Conservation (phyloP, 208 protist genomes). For the Leishmania arabica region DNA sequence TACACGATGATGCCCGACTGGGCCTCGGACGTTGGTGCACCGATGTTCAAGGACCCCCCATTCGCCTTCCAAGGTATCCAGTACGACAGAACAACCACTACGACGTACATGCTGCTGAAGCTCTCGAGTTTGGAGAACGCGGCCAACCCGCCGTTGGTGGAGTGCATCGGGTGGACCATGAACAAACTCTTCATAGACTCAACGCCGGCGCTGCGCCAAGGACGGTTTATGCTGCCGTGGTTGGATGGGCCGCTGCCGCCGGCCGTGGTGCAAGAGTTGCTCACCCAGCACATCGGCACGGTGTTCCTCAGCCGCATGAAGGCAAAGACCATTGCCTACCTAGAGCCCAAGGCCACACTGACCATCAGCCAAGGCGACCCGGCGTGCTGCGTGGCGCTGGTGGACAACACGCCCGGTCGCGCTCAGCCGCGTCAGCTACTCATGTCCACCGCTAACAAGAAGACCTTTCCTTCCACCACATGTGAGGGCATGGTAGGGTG, state of each 20-base stretch:
- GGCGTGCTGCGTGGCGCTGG: slow-evolving; percentile 32
- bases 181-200: slow-evolving; percentile 61
- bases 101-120: slow-evolving; percentile 61
- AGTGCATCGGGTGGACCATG: slow-evolving; percentile 61
- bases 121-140: slow-evolving; percentile 37
- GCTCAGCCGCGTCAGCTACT: slow-evolving; percentile 50
- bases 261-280: slow-evolving; percentile 41
- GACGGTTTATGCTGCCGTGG: slow-evolving; percentile 59
- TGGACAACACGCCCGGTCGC: slow-evolving; percentile 46
- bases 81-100: slow-evolving; percentile 31
- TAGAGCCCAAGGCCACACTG: slow-evolving; percentile 50
- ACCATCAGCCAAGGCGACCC: slow-evolving; percentile 66
- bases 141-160: slow-evolving; percentile 15
- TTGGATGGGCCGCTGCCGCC: slow-evolving; percentile 39
- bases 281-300: slow-evolving; percentile 44
- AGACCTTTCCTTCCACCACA: slow-evolving; percentile 38
- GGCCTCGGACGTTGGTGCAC: slow-evolving; percentile 56
- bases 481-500: slow-evolving; percentile 59
- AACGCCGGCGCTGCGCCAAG: slow-evolving; percentile 45
- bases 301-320: slow-evolving; percentile 43
- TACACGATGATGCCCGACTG: slow-evolving; percentile 58
- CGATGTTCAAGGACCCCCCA: slow-evolving; percentile 57
- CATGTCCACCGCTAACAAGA: slow-evolving; percentile 36
- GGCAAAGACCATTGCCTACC: slow-evolving; percentile 36
- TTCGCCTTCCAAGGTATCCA: slow-evolving; percentile 41